Percentiles rank a stretch among this genome's conserved stretches.
phyloP scores from a whole-genome alignment of 2,329 filamentous ascomycete genomes.

The Colletotrichum theobromicola region DNA sequence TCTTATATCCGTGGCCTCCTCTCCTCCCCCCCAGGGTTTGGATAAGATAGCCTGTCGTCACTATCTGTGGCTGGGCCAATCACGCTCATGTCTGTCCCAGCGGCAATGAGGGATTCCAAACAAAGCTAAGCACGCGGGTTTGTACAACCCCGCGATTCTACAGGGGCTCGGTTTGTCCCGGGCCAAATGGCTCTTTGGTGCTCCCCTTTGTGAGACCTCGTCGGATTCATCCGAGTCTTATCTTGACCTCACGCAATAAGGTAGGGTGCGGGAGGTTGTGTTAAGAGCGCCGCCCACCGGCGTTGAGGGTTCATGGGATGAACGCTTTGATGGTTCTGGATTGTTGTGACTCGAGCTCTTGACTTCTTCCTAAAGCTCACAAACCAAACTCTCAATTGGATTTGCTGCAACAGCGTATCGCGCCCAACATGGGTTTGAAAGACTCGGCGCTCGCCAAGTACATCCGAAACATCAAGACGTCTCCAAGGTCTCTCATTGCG shows the following conservation, averaged over 20 bases:
- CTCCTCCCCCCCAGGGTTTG: background rate
- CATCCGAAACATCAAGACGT: background rate
- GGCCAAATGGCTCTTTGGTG: background rate
- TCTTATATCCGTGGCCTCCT: background rate
- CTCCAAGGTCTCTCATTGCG: background rate
- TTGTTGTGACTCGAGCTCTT: no score
- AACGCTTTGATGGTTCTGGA: background rate
- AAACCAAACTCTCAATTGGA: rapidly evolving
- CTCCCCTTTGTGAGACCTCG: rapidly evolving
- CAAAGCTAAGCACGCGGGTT: rapidly evolving
- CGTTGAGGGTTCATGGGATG: background rate
- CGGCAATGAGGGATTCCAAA: background rate
- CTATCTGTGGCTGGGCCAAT: background rate
- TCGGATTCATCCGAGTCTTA: background rate
- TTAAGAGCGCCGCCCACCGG: background rate
- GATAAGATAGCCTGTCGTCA: background rate
- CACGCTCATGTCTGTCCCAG: background rate
- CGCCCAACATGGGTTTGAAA: background rate
- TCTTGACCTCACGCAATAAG: background rate
- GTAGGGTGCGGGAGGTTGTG: background rate
- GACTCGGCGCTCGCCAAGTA: background rate
- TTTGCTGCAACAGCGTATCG: background rate
- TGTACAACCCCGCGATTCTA: background rate
- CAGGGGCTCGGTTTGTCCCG: background rate
- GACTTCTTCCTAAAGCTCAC: no score